These are phyloP conservation scores for Chalciporus sphaerocephalus DNA, from an alignment of 768 basidiomycete genomes.

Conservation along the genomic window DNA sequence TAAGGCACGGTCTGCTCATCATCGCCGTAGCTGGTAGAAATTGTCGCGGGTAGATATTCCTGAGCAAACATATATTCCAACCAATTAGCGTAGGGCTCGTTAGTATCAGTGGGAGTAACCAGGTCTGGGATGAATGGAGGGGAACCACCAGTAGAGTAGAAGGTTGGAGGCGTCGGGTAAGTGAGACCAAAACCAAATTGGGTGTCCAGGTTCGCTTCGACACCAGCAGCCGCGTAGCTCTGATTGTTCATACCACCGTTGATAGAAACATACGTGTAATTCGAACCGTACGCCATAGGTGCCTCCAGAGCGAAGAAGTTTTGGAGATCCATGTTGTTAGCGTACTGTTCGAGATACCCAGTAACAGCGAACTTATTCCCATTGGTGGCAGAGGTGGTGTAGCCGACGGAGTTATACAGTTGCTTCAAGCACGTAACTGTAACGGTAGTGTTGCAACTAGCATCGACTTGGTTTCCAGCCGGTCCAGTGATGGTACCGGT, in stretches of 20 bases:
- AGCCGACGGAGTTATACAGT: conserved; percentile 51
- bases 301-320: conserved; percentile 46
- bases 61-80: conserved; percentile 52
- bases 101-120: conserved; percentile 36
- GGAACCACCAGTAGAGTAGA: conserved; percentile 58
- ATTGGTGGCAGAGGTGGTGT: conserved; percentile 38
- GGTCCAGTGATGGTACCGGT: conserved; percentile 22
- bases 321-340: conserved; percentile 49
- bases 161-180: conserved; percentile 54
- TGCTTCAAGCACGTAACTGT: conserved; percentile 52
- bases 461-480: conserved; percentile 39
- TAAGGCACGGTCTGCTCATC: conserved; percentile 53
- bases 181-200: conserved; percentile 66
- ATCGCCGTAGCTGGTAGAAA: conserved; percentile 72
- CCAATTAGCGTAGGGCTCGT: conserved; percentile 56
- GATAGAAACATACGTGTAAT: conserved; percentile 51
- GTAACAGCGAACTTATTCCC: conserved; percentile 52
- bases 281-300: conserved; percentile 45
- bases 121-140: conserved; percentile 55
- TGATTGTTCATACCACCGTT: conserved; percentile 62
- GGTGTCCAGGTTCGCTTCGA: conserved; percentile 64
- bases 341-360: conserved; percentile 50
- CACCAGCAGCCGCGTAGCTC: conserved; percentile 45
- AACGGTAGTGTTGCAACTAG: conserved; percentile 45
- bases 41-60: conserved; percentile 48